These are phyloP conservation scores for Hypholoma sublateritium DNA, from an alignment of 768 basidiomycete genomes.

Conservation along the genomic window DNA sequence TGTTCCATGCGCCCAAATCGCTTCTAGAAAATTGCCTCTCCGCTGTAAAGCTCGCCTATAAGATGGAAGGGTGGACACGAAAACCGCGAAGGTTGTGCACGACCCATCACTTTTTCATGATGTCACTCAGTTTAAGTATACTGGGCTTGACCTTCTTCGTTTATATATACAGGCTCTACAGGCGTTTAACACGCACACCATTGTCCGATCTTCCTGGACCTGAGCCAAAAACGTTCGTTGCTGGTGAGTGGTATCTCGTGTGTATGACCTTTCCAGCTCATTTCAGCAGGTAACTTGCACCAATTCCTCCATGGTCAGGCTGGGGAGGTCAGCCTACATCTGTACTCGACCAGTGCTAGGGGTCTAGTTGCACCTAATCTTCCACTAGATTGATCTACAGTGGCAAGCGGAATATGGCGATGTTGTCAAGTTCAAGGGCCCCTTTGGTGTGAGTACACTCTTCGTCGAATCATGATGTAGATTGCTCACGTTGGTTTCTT, in stretches of 20 bases:
- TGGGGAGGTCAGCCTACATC: constrained; percentile 25
- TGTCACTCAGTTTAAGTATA: not conserved
- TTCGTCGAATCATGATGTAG: not conserved
- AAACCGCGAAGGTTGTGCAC: not conserved
- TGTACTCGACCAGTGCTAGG: not conserved
- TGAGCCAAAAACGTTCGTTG: constrained; percentile 36
- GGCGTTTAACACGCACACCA: constrained; percentile 29
- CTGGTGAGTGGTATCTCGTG: constrained; percentile 27
- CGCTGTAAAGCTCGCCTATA: too few relatives aligned
- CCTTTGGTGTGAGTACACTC: constrained; percentile 32
- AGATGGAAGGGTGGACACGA: not conserved
- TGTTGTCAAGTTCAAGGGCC: constrained; percentile 35
- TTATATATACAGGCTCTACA: constrained; percentile 27
- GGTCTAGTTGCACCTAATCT: constrained; percentile 7
- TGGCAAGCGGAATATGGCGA: constrained; percentile 46
- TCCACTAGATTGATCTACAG: constrained; percentile 37
- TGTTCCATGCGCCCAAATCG: too few relatives aligned
- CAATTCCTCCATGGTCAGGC: constrained; percentile 34
- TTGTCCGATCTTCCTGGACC: constrained; percentile 36
- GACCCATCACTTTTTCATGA: not conserved
- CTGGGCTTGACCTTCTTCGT: constrained; percentile 1
- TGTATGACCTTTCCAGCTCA: not conserved
- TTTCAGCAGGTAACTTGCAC: constrained; percentile 21
- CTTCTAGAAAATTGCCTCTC: too few relatives aligned
- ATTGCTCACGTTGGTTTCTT: too few relatives aligned